These are phyloP conservation scores for Podaxis rugospora DNA, from an alignment of 768 basidiomycete genomes.

Conservation along the genomic window DNA sequence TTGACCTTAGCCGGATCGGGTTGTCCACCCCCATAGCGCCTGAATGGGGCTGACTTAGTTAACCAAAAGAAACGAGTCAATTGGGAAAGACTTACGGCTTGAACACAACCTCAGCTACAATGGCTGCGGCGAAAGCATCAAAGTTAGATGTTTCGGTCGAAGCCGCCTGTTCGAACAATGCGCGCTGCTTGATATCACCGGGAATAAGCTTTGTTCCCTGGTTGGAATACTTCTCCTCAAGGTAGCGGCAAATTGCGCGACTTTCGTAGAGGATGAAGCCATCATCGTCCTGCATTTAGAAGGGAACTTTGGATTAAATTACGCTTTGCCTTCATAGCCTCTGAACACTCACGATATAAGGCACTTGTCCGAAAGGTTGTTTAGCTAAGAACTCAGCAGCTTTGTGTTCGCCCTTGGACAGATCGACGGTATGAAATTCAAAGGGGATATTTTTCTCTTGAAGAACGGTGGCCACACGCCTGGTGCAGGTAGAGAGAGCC, in stretches of 20 bases:
- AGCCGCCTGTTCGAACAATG: slow-evolving; percentile 39
- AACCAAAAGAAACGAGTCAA: not conserved
- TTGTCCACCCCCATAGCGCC: slow-evolving; percentile 14
- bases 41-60: not conserved
- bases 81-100: not conserved
- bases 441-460: slow-evolving; percentile 44
- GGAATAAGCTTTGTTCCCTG: slow-evolving; percentile 50
- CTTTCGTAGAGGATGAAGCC: slow-evolving; percentile 59
- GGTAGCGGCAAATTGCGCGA: slow-evolving; percentile 55
- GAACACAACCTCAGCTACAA: not conserved
- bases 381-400: slow-evolving; percentile 23
- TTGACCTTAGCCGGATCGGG: slow-evolving; percentile 28
- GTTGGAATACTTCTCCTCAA: slow-evolving; percentile 44
- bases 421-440: slow-evolving; percentile 34
- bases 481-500: slow-evolving; percentile 35
- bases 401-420: slow-evolving; percentile 35
- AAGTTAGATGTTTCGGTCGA: slow-evolving; percentile 50
- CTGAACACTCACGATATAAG: slow-evolving; percentile 30
- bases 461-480: slow-evolving; percentile 37
- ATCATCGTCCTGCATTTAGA: slow-evolving; percentile 38
- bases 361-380: slow-evolving; percentile 53
- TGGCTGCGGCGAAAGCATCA: slow-evolving; percentile 26
- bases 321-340: not conserved
- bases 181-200: slow-evolving; percentile 26
- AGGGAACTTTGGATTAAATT: slow-evolving; percentile 23